A percentile compares a stretch with the other conserved stretches of the same genome.
These are phyloP conservation scores for Fusarium odoratissimum DNA, from an alignment of 2,329 filamentous ascomycete species.

Conservation along the genomic window DNA sequence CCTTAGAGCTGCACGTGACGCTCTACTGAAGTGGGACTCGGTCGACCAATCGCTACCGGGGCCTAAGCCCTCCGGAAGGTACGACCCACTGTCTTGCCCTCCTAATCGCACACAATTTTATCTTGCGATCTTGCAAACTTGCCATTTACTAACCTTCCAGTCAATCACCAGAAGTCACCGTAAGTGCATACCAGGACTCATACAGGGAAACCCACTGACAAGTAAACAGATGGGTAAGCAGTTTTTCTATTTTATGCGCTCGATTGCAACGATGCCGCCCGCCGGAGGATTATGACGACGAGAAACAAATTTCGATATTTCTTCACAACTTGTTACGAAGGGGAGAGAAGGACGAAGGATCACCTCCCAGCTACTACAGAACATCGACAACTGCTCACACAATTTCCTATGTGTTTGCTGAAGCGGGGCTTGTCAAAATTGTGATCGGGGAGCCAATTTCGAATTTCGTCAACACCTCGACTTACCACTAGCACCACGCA, in stretches of 20 bases:
- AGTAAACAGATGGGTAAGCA: slow-evolving; percentile 70
- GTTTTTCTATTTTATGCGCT: slow-evolving; percentile 41
- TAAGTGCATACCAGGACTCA: slow-evolving; percentile 55
- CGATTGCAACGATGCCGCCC: slow-evolving; percentile 41
- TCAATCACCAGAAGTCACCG: slow-evolving; percentile 61
- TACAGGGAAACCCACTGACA: slow-evolving; percentile 53
- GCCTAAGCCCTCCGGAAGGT: slow-evolving; percentile 52
- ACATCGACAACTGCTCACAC: neutral
- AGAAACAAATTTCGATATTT: slow-evolving; percentile 37
- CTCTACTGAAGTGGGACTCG: slow-evolving; percentile 7
- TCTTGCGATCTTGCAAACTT: slow-evolving; percentile 52
- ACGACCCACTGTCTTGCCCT: slow-evolving; percentile 50
- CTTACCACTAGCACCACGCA: neutral
- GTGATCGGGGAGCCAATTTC: slow-evolving; percentile 6
- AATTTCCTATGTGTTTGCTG: neutral
- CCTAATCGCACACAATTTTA: slow-evolving; percentile 56
- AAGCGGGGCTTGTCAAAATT: neutral
- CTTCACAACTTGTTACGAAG: slow-evolving; percentile 5
- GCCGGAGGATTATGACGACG: slow-evolving; percentile 38
- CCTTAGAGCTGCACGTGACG: slow-evolving; percentile 42
- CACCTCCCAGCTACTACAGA: neutral
- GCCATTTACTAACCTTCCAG: slow-evolving; percentile 55
- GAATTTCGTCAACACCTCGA: slow-evolving; percentile 26
- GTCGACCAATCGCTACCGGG: slow-evolving; percentile 51
- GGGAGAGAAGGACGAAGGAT: slow-evolving; percentile 12